Percentiles rank a stretch among this genome's conserved stretches.
Evolutionary conservation across 441 rosid genomes (phyloP).

Genomic region (Pelargonium cotyledonis): DNA sequence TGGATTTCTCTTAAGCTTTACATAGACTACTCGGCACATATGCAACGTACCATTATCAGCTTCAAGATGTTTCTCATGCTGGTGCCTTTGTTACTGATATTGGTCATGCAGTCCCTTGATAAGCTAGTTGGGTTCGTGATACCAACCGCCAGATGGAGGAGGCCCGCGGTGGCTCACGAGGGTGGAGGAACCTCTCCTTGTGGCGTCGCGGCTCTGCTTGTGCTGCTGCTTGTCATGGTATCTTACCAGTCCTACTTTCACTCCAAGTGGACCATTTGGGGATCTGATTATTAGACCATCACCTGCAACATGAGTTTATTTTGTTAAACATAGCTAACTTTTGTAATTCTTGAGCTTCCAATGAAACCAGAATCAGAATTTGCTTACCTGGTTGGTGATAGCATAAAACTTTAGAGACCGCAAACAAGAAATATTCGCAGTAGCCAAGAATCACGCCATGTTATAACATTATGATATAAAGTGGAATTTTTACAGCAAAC

Average conservation of each 20-base stretch:
- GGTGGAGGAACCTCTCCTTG: conserved; percentile 44
- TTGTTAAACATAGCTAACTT: too few species aligned
- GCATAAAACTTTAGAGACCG: too few species aligned
- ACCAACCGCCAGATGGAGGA: conserved; percentile 26
- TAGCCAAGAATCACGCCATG: too few species aligned
- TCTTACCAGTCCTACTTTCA: conserved; percentile 57
- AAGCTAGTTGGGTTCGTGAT: conserved; percentile 24
- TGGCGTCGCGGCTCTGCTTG: conserved; percentile 41
- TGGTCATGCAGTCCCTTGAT: conserved; percentile 28
- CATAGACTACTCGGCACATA: conserved; percentile 36
- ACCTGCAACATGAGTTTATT: too few species aligned
- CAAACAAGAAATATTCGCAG: too few species aligned
- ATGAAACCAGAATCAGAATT: too few species aligned
- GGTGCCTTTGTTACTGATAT: conserved; percentile 51
- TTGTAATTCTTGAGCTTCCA: too few species aligned
- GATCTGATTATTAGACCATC: conserved; percentile 9
- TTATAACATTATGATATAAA: too few species aligned
- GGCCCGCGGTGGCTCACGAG: conserved; percentile 16
- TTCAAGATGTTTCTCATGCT: conserved; percentile 51
- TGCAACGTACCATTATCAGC: conserved; percentile 31
- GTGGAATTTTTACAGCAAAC: not conserved
- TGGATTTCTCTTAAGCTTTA: conserved; percentile 44
- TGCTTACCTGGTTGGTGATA: too few species aligned
- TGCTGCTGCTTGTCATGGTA: conserved; percentile 47
- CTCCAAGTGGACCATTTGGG: conserved; percentile 50